phyloP scores from a whole-genome alignment of 2,329 filamentous ascomycete genomes.

The Ceratocystis eucalypticola region DNA sequence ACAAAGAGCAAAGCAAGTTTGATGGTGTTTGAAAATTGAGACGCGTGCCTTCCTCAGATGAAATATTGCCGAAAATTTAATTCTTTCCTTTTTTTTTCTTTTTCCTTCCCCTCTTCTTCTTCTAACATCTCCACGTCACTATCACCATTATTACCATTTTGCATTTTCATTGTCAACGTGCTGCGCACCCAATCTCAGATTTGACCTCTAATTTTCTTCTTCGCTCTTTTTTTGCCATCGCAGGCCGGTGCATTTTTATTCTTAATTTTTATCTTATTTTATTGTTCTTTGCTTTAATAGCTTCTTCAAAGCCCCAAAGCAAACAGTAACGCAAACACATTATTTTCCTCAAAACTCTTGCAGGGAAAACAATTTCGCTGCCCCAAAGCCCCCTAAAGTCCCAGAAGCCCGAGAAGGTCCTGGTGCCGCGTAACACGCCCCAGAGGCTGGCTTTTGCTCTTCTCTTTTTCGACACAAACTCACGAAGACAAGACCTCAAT shows the following conservation, averaged over 20 bases:
- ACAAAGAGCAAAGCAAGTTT: background rate
- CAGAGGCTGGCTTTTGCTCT: background rate
- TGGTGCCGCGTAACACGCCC: background rate
- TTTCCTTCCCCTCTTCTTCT: background rate
- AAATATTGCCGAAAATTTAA: background rate
- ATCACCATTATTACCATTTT: background rate
- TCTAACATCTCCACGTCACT: background rate
- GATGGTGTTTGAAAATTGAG: background rate
- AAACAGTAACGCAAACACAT: background rate
- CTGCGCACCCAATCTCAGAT: background rate
- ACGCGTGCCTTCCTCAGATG: background rate
- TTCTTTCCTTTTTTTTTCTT: background rate
- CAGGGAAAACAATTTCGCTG: background rate
- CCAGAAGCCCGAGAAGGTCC: background rate
- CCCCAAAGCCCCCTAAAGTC: background rate
- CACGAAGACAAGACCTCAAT: background rate
- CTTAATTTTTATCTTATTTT: background rate
- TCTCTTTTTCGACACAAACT: background rate
- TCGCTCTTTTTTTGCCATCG: slow-evolving; percentile 5
- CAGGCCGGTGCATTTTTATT: slow-evolving; percentile 7
- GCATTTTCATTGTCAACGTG: background rate
- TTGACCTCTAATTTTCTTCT: background rate
- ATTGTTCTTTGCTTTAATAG: background rate
- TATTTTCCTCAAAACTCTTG: background rate
- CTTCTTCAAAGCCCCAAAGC: background rate